A percentile compares a stretch with the other conserved stretches of the same genome.
Conservation (phyloP, 2,329 filamentous ascomycete genomes). For the Setomelanomma holmii region DNA sequence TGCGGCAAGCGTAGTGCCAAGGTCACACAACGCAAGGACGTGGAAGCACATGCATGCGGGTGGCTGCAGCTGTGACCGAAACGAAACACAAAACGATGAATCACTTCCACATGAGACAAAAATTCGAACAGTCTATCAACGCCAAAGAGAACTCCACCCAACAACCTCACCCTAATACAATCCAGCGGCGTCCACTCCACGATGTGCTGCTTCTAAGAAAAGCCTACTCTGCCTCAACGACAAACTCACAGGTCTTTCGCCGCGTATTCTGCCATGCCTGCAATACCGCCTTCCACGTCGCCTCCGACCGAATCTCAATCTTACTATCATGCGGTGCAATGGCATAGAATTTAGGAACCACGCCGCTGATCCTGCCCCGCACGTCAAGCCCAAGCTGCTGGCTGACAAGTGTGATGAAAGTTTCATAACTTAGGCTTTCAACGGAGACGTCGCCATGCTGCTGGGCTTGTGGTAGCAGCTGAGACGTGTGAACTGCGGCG, state of each 20-base stretch:
- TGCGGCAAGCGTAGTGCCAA: not conserved
- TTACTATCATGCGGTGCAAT: not conserved
- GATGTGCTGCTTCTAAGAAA: too few species aligned
- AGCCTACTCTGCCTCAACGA: not conserved
- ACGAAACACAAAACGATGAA: not conserved
- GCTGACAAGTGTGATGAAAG: not conserved
- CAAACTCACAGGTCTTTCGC: constrained; percentile 3
- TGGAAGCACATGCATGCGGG: not conserved
- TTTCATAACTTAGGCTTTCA: not conserved
- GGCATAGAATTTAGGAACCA: not conserved
- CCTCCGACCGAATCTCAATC: not conserved
- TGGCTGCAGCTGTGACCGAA: not conserved
- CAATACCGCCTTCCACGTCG: not conserved
- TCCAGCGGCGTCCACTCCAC: not conserved
- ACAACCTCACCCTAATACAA: not conserved
- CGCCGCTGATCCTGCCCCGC: not conserved
- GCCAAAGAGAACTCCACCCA: not conserved
- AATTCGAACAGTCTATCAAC: not conserved
- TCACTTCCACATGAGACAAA: not conserved
- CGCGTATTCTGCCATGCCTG: constrained; percentile 1
- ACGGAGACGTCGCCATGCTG: not conserved
- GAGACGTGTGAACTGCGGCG: not conserved
- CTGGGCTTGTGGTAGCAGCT: not conserved
- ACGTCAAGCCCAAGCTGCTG: not conserved
- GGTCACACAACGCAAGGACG: not conserved